Evolutionary conservation across 2,329 filamentous ascomycete genomes (phyloP), one percentile per base, ranked within the genome.

Genomic region (Aspergillus costaricaensis): DNA sequence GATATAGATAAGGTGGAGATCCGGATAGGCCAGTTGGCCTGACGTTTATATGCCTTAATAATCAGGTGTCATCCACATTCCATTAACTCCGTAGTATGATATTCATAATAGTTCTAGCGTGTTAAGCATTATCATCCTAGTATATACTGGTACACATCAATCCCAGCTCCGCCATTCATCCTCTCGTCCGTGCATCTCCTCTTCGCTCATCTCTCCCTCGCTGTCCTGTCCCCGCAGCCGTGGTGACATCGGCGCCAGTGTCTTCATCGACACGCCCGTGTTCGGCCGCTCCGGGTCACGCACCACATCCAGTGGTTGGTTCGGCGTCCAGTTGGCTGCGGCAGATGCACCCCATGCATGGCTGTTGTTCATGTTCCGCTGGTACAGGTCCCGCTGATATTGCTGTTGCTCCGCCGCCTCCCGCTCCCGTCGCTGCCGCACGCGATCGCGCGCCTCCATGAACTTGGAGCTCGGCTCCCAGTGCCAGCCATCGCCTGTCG

Each of bases 381-480:
- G 67, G 58, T 76, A 76, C 47, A 77, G 55, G 44, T 76, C 74
- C 1, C 68, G 72, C 27, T 76, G 67, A 53, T 73, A 71, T 50
- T 75, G 68, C 55, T 74, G 68, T 55, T 76, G 68, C 4, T 71
- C 63, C 9, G 60, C 64, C 25, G 66, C 61, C 36, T 73, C 72
- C 30, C 70, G 70, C 43, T 76, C 76, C 15, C 71, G 67, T 30
- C 62, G 65, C 17, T 65, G 56, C 14, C 75, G 71, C 27, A 75
- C 59, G 4, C 67, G 64, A 8, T 77, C 74, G 55, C 74, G 72
- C 9, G 88, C 90, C 38, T 88, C 86, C 2, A 91, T 64, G 90
- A 95, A 99, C 66, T 86, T 86, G 1, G 86, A 83, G 70, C 88
- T 96, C 0, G 93, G 85, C 70, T 97, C 92, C 95, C 95, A 99